Conservation (phyloP, 306 rosid species). For the Begonia peltatifolia region DNA sequence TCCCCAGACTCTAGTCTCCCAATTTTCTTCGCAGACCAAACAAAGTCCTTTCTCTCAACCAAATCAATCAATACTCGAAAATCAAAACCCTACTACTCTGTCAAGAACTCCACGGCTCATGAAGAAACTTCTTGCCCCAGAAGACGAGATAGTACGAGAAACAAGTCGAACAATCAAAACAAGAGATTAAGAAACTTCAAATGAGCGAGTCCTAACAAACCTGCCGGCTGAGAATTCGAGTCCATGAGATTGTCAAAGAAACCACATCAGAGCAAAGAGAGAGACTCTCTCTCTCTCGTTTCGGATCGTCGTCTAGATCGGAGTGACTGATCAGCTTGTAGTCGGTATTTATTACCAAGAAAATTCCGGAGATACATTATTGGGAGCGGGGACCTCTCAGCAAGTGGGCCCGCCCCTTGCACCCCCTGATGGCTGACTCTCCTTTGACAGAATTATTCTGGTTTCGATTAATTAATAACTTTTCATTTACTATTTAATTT, state of each 20-base stretch:
- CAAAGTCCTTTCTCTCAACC: neutral
- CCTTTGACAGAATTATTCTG: too few relatives aligned
- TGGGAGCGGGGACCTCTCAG: too few relatives aligned
- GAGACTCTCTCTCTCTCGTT: neutral
- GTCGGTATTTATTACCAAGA: neutral
- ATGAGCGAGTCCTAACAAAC: neutral
- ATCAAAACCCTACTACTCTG: neutral
- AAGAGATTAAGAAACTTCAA: neutral
- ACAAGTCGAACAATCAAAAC: neutral
- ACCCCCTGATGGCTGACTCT: too few relatives aligned
- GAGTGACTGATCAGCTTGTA: neutral
- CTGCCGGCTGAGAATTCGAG: conserved; percentile 9
- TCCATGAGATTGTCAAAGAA: conserved; percentile 4
- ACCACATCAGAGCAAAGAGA: neutral
- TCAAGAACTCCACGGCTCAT: neutral
- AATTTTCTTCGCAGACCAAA: neutral
- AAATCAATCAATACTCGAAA: neutral
- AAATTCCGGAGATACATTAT: too few relatives aligned
- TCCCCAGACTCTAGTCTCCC: too few relatives aligned
- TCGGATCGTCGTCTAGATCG: neutral
- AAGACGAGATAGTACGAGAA: neutral
- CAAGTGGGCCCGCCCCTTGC: too few relatives aligned
- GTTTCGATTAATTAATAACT: too few relatives aligned
- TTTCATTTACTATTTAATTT: too few relatives aligned
- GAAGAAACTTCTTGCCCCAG: neutral